Base-by-base conservation (phyloP, 108 stramenopile genomes). In the Pseudonitzschia delicatissima region DNA sequence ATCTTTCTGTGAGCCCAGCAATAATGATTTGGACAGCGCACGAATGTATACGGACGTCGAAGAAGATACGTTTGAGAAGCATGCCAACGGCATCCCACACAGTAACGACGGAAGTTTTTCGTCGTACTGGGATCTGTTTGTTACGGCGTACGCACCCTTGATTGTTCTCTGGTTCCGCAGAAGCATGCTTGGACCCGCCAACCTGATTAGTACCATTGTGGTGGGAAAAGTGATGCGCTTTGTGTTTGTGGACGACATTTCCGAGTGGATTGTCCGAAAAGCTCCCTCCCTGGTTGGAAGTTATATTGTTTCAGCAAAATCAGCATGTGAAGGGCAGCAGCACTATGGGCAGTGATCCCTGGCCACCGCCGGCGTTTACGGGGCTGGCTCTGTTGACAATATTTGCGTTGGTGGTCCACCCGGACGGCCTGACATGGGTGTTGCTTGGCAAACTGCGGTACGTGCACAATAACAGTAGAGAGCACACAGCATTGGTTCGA, bases 381-480 rank as follows among this genome's bases (percentile, higher is more conserved):
- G 66, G 64, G 9, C 71, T 88, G 26, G 80, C 82, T n/a, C 9
- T 79, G 5, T 45, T 85, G 0, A 85, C 87, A 3, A 35, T 78
- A n/a, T 57, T 85, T 21, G 82, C 82, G 8, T 66, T 88, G 15
- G 74, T 85, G 25, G 76, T 84, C 13, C 87, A 88, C 72, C 87
- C 87, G 0, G 87, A 88, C 69, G 87, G 87, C 20, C 39, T 77
- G 26, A 88, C 87, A 20, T 88, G 87, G 87, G 66, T 85, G 20
- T 45, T 85, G 58, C 29, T 85, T 55, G 79, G 84, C 28, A 88
- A 82, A 67, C 29, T 81, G 18, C 69, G 78, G 78, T 87, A 64
- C 42, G 77, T 77, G 23, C 8, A 26, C 37, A 39, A 39, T 39
- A n/a, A n/a, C n/a, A n/a, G n/a, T n/a, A n/a, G n/a, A n/a, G n/a